These are phyloP conservation scores for Prunella vulgaris DNA, from an alignment of 257 asterid genomes.

Conservation along the genomic window DNA sequence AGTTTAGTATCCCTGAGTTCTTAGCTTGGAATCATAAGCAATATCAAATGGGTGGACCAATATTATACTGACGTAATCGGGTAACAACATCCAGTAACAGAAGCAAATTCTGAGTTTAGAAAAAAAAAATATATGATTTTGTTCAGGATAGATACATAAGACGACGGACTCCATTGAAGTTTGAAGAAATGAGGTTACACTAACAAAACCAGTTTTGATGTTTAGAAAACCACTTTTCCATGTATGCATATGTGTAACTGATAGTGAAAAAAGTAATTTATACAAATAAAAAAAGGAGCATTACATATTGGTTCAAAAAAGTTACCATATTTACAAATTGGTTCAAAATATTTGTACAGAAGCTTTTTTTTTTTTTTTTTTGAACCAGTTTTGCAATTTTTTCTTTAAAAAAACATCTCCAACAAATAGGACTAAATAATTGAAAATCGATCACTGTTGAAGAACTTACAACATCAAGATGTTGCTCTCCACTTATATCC, in stretches of 20 bases:
- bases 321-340: too few relatives aligned
- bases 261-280: neutral
- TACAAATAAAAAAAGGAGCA: neutral
- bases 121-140: neutral
- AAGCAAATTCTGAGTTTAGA: neutral
- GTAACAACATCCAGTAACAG: neutral
- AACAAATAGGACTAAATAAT: slow-evolving; percentile 6
- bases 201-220: neutral
- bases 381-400: too few relatives aligned
- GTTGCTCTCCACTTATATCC: slow-evolving; percentile 99
- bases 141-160: neutral
- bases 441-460: slow-evolving; percentile 9
- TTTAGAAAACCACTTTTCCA: slow-evolving; percentile 3
- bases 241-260: neutral
- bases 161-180: slow-evolving; percentile 4
- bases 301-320: too few relatives aligned
- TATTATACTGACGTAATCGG: neutral
- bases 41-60: neutral
- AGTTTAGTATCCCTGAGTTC: neutral
- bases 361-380: too few relatives aligned
- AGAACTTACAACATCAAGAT: slow-evolving; percentile 86
- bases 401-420: too few relatives aligned
- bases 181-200: neutral
- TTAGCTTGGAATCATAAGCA: neutral
- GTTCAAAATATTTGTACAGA: too few relatives aligned